A percentile compares a stretch with the other conserved stretches of the same genome.
phyloP scores from a whole-genome alignment of 306 rosid species.

The Vachellia pachyceras region DNA sequence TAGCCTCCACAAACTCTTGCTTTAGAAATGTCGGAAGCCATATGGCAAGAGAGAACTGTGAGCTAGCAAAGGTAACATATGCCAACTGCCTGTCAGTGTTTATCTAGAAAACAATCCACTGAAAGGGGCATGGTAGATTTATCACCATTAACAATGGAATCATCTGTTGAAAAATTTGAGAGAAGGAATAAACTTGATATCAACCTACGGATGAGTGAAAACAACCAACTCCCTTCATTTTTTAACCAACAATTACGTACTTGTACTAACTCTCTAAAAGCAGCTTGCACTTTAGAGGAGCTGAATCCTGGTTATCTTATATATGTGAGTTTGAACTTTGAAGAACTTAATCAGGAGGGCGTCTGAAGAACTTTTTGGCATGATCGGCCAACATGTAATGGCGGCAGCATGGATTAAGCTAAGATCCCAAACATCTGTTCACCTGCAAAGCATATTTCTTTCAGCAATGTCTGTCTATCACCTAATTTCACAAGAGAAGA shows the following conservation, averaged over 20 bases:
- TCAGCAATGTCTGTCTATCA: slow-evolving; percentile 1
- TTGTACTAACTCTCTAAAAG: neutral
- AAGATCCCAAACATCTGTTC: slow-evolving; percentile 15
- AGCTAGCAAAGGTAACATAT: neutral
- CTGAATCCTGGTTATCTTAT: neutral
- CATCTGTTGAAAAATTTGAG: neutral
- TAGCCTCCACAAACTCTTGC: neutral
- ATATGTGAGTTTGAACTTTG: slow-evolving; percentile 1
- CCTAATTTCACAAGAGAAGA: neutral
- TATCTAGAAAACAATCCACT: neutral
- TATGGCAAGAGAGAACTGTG: neutral
- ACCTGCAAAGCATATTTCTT: slow-evolving; percentile 3
- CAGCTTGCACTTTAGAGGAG: neutral
- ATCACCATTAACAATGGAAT: neutral
- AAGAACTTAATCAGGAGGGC: neutral
- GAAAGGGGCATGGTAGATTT: neutral
- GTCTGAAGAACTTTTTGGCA: neutral
- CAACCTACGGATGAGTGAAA: neutral
- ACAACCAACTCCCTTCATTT: neutral
- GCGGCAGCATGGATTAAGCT: slow-evolving; percentile 21
- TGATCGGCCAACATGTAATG: neutral
- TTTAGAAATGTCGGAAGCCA: neutral
- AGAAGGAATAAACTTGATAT: neutral
- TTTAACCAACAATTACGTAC: neutral
- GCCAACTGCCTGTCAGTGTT: neutral